Evolutionary conservation across 208 protist species (phyloP), one percentile per base, ranked within the genome.

Genomic region (Trichomonas vaginalis): DNA sequence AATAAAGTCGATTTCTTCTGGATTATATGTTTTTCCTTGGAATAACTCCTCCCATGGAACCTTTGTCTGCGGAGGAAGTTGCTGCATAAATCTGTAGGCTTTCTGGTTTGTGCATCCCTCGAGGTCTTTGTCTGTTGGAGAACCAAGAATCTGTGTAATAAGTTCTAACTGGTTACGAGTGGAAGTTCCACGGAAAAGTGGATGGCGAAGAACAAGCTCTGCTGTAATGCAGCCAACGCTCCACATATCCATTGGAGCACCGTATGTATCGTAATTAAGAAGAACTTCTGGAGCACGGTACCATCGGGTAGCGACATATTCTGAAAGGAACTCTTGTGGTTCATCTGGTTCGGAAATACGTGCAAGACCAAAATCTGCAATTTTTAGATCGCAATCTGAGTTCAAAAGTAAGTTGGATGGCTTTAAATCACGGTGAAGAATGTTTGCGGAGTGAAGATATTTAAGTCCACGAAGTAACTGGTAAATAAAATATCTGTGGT

Each of bases 401-500:
- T 99, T 99, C 40, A 99, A 97, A 61, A 99, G 97, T 61, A 99
- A 98, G 97, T 99, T 99, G 37, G 98, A 97, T 3, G 98, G 98
- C 2, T 98, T 99, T 40, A 99, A 98, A 96, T 99, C 98, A n/a
- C 98, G 97, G 96, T 99, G 98, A 40, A 99, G 98, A 62, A 99
- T 98, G 8, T 97, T 97, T 35, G 98, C 98, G 95, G 97, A 97
- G 97, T 99, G 98, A 95, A 99, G 98, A 49, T 98, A 98, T 79
- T 98, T 97, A 17, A 99, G 97, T 0, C 98, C 98, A 51, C 98
- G 97, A 15, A 99, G 97, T 0, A 98, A 97, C 96, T 99, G 98
- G 96, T 99, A 99, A 48, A 99, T 97, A 96, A 99, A 99, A 96
- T 98, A 99, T 96, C 98, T 98, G 51, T 98, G 97, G 97, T 99